Base-by-base conservation (phyloP, 345 rosid genomes). In the Gossypium rotundifolium region DNA sequence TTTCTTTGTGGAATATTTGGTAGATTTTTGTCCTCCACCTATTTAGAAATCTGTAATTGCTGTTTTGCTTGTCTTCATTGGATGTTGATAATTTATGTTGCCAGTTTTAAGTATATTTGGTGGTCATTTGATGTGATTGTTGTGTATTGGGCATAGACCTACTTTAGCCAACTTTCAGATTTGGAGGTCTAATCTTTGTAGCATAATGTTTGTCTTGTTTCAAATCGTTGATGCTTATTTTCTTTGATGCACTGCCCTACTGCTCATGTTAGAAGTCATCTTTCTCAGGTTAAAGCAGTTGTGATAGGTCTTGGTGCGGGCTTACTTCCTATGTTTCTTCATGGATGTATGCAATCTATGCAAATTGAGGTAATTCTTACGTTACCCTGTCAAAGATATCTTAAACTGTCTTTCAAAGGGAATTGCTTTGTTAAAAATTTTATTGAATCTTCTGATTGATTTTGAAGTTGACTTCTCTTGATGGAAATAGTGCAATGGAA, bases 221-320 rank as follows among this genome's bases (percentile, higher is more conserved):
- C 38, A 48, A 54, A 25, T 11, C 64, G 29, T 71, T 54, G 11
- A 22, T 65, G 4, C 53, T 20, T 14, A 51, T 61, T 61, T 12
- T 66, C 78, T 18, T 2, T 52, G 17, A 53, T 40, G 63, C 52
- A 16, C 53, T 74, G 64, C 70, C 51, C 38, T 53, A 22, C 53
- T 74, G 64, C 70, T 65, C 23, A 60, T 58, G 65, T 55, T 65
- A 44, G 57, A 64, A 59, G 23, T 25, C 4, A 65, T 58, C 57
- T 40, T 78, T 79, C 59, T 65, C 86, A 93, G 95, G 93, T 88
- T 74, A 91, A 86, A 81, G 84, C 90, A 70, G 92, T 90, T 76
- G 81, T 94, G 62, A 79, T 94, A 64, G 98, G 98, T 84, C 97
- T 94, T 77, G 98, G 98, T 69, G 98, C 98, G 12, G 98, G 98